Evolutionary conservation across 352 stramenopile genomes (phyloP).

Genomic region (Albugo laibachii): DNA sequence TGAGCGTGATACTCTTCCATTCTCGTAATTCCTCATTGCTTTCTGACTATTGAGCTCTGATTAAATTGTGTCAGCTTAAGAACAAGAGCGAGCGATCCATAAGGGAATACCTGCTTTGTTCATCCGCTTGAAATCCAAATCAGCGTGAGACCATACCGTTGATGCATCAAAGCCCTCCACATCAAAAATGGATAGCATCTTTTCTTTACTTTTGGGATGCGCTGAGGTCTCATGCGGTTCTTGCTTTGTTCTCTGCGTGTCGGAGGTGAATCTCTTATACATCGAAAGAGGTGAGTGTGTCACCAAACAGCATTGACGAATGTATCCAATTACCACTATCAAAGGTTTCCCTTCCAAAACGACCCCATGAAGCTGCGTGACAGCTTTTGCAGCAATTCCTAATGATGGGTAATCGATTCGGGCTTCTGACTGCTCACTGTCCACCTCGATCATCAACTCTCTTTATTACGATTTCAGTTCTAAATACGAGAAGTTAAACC

Average conservation of each 20-base stretch:
- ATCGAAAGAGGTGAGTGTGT: no score
- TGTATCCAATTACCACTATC: conserved; percentile 18
- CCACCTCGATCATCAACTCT: conserved; percentile 4
- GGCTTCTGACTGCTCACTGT: neutral
- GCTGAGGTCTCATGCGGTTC: no score
- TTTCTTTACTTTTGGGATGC: no score
- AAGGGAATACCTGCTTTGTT: neutral
- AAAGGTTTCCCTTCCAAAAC: conserved; percentile 20
- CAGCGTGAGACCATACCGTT: neutral
- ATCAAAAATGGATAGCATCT: no score
- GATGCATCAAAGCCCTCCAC: neutral
- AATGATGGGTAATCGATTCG: conserved; percentile 12
- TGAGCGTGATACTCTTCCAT: conserved; percentile 22
- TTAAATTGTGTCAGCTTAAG: neutral
- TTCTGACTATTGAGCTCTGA: conserved; percentile 22
- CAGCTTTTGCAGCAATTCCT: conserved; percentile 15
- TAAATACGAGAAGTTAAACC: neutral
- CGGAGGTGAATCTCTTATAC: no score
- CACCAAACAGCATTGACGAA: no score
- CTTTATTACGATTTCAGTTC: neutral
- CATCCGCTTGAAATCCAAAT: neutral
- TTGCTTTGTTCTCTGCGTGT: no score
- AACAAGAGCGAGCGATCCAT: neutral
- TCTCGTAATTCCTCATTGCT: conserved; percentile 47
- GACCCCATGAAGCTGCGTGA: conserved; percentile 27